Base-by-base conservation (phyloP, 345 rosid species). In the Geranium rotundifolium region DNA sequence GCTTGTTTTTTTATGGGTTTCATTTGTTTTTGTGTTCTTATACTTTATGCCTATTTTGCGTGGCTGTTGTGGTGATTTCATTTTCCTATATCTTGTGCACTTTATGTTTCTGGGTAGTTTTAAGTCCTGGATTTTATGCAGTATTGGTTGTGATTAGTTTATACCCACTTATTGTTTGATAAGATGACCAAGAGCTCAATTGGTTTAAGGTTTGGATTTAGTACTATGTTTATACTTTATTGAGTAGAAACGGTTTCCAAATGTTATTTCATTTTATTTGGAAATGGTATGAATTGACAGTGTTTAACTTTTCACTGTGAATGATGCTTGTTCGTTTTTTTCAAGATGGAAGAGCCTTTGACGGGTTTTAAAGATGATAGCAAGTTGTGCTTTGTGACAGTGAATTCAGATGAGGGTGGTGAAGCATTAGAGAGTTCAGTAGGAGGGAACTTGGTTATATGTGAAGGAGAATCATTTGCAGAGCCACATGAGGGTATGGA, bases 401-500 rank as follows among this genome's bases (percentile, higher is more conserved):
- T 4, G 15, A 14, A 46, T 46, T 46, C 52, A 14, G 52, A 46
- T 14, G 52, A 46, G 52, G 52, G 52, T 46, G 52, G 12, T 46
- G 52, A 46, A 46, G 52, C 52, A 46, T 46, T 46, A 9, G 52
- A 46, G 52, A 10, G 52, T 46, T 46, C 85, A 58, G 71, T 76
- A 5, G 76, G 70, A 15, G 72, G 65, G 19, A 77, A 72, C 30
- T 54, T 65, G 66, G 69, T 62, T 50, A 69, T 59, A 18, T 69
- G 63, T 12, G 79, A 65, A 49, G 82, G 64, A 56, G 76, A 70
- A 68, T 67, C 74, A 1, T 58, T 73, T 59, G 16, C 69, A 67
- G 97, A 86, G 73, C 97, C 97, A 31, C 41, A 56, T 20, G 95
- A 83, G 41, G 96, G 97, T 10, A 82, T 89, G 95, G 91, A 82